Base-by-base conservation (phyloP, 169 alveolate species). In the Theileria sp. region DNA sequence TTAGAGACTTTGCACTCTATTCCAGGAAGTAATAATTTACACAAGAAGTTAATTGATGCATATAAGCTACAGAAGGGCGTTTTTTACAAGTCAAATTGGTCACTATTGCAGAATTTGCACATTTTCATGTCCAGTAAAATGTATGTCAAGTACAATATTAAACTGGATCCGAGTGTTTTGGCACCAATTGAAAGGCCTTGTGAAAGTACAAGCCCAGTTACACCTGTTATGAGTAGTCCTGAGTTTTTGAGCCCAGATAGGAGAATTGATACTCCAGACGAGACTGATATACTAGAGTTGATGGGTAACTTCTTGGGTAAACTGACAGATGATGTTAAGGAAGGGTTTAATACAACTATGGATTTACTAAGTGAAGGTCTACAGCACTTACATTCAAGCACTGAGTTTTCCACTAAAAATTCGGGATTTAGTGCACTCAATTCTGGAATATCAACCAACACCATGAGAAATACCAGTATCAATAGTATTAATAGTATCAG, bases 301-400 rank as follows among this genome's bases (percentile, higher is more conserved):
- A 64, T 64, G 72, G 72, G 72, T 17, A 64, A 64, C 72, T 30
- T n/a, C 12, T 38, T 64, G 38, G 72, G 32, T 32, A 28, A 32
- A 17, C 23, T 64, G 25, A 38, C 54, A 23, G 72, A 64, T 8
- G 72, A 64, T 28, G 72, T 64, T 15, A 30, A 26, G 13, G 51
- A 64, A 12, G 44, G 32, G 8, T 23, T 64, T n/a, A 64, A 15
- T 8, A 64, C 72, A 0, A 21, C 38, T 26, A 21, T 64, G 49
- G 72, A 26, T 21, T 21, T 26, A 21, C 25, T 64, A 8, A 21
- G 44, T 32, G 72, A 64, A 17, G 32, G 67, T 3, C 32, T 58
- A 19, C 67, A 58, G 13, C 54, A 44, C 54, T 44, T 44, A 13
- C 54, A 44, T 8, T 44, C 54, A 44, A 44, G 54, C 54, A 44